phyloP scores from a whole-genome alignment of 2,329 filamentous ascomycete species.

The Diaporthe ampelina region DNA sequence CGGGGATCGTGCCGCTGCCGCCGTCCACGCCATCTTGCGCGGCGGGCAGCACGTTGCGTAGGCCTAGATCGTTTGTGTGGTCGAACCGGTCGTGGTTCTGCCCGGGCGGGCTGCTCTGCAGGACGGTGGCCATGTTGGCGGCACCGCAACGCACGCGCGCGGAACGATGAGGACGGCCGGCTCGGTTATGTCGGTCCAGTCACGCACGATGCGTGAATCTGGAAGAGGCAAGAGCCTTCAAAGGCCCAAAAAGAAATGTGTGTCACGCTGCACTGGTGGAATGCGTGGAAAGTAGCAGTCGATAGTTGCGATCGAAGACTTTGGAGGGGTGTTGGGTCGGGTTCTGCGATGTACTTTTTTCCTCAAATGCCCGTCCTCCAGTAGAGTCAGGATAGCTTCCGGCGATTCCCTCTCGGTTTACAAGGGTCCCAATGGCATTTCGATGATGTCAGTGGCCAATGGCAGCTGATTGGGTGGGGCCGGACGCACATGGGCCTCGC shows the following conservation, averaged over 20 bases:
- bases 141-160: constrained; percentile 15
- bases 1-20: constrained; percentile 46
- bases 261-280: neutral
- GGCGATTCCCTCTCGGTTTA: constrained; percentile 28
- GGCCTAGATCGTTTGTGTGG: constrained; percentile 49
- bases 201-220: constrained; percentile 40
- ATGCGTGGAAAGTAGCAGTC: neutral
- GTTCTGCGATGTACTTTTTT: constrained; percentile 30
- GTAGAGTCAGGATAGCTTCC: constrained; percentile 26
- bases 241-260: neutral
- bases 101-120: constrained; percentile 45
- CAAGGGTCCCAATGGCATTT: neutral
- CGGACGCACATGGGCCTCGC: neutral
- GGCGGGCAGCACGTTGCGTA: constrained; percentile 51
- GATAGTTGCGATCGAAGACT: neutral
- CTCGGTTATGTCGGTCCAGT: constrained; percentile 32
- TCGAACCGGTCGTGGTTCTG: constrained; percentile 56
- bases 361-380: neutral
- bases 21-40: constrained; percentile 52
- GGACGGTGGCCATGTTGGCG: constrained; percentile 35
- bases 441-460: constrained; percentile 41
- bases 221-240: constrained; percentile 24
- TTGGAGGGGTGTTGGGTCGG: neutral
- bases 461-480: constrained; percentile 8
- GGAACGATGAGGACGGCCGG: constrained; percentile 22